These are phyloP conservation scores for Colletotrichum nymphaeae DNA, from an alignment of 2,329 filamentous ascomycete genomes.

Conservation along the genomic window DNA sequence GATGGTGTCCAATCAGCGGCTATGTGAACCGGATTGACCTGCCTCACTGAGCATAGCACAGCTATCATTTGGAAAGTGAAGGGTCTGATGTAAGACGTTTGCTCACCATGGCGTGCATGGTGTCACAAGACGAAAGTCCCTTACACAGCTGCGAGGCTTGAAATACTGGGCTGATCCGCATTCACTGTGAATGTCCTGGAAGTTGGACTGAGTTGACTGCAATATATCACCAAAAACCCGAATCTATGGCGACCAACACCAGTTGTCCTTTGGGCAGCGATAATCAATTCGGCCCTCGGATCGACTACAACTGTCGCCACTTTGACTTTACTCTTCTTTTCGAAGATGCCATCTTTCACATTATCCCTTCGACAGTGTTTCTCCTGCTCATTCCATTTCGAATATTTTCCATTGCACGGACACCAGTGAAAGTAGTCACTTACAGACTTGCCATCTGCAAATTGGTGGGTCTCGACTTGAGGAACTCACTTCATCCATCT, in stretches of 20 bases:
- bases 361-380: neutral
- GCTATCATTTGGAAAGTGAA: neutral
- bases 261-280: constrained; percentile 2
- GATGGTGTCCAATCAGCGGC: neutral
- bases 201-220: neutral
- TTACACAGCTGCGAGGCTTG: neutral
- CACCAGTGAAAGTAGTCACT: constrained; percentile 5
- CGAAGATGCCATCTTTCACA: neutral
- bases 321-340: constrained; percentile 21
- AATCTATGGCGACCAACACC: neutral
- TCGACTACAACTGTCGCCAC: constrained; percentile 8
- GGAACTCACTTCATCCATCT: too few species aligned
- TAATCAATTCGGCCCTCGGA: neutral
- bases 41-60: neutral
- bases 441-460: constrained; percentile 2
- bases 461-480: neutral
- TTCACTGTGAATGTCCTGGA: neutral
- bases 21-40: neutral
- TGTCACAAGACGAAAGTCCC: neutral
- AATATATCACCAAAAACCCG: neutral
- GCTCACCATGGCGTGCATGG: neutral
- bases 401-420: neutral
- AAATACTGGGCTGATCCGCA: neutral
- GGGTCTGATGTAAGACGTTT: neutral
- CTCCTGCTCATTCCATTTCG: constrained; percentile 2